Percentiles rank a stretch among this genome's conserved stretches.
Evolutionary conservation across 208 protist genomes (phyloP).

Genomic region (Acanthamoeba quina): DNA sequence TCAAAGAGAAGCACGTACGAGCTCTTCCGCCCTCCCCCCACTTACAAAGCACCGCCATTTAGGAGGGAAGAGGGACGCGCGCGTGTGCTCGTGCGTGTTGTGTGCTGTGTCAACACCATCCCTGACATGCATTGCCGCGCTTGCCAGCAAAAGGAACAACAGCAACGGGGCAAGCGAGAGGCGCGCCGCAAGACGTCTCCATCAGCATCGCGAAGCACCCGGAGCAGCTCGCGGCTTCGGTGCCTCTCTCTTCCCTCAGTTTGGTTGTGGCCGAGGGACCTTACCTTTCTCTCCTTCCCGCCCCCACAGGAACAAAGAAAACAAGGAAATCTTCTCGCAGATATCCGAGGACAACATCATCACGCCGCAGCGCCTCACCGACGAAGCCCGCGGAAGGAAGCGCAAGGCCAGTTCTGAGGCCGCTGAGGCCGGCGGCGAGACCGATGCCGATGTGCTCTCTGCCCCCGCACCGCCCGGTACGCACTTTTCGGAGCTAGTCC

Average conservation of each 20-base stretch:
- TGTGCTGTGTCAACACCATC: too few relatives aligned
- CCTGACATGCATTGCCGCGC: too few relatives aligned
- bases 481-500: too few relatives aligned
- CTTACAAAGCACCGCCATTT: too few relatives aligned
- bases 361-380: slow-evolving; percentile 11
- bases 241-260: not conserved
- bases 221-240: slow-evolving; percentile 10
- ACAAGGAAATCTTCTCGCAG: slow-evolving; percentile 31
- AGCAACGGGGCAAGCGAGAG: too few relatives aligned
- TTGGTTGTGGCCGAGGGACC: not conserved
- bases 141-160: too few relatives aligned
- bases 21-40: too few relatives aligned
- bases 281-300: not conserved
- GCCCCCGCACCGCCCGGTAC: too few relatives aligned
- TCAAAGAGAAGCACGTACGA: too few relatives aligned
- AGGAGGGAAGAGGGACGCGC: too few relatives aligned
- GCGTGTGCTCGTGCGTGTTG: too few relatives aligned
- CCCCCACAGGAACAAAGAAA: slow-evolving; percentile 20
- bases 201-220: not conserved
- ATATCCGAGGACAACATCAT: slow-evolving; percentile 62
- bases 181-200: not conserved
- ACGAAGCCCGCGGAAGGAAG: slow-evolving; percentile 10
- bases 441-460: not conserved
- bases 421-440: not conserved
- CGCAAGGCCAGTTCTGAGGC: too few relatives aligned